A percentile compares a stretch with the other conserved stretches of the same genome.
phyloP scores from a whole-genome alignment of 257 asterid species.

The Hygrophila difformis region DNA sequence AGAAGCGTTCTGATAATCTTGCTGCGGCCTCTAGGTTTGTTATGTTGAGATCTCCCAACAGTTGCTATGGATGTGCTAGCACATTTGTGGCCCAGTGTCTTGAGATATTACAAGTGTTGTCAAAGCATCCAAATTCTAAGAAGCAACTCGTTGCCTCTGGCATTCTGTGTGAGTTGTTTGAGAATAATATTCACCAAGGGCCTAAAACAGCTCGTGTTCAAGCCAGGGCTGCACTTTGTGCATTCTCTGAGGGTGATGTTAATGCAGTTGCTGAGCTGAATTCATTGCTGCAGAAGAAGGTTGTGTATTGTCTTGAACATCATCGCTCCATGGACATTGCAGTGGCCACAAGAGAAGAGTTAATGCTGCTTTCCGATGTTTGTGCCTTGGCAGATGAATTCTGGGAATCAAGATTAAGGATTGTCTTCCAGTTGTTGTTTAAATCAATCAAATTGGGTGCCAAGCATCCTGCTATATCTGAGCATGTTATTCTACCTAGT shows the following conservation, averaged over 20 bases:
- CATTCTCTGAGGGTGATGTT: conserved; percentile 91
- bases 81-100: conserved; percentile 92
- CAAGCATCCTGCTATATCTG: conserved; percentile 97
- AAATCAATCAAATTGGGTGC: conserved; percentile 93
- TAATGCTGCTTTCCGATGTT: conserved; percentile 85
- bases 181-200: conserved; percentile 97
- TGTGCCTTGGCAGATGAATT: conserved; percentile 93
- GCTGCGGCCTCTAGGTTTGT: conserved; percentile 82
- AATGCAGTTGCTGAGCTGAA: conserved; percentile 88
- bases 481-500: conserved; percentile 93
- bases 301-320: conserved; percentile 91
- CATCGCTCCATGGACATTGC: conserved; percentile 98
- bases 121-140: conserved; percentile 73
- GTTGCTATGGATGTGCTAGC: conserved; percentile 98
- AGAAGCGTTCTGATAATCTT: conserved; percentile 69
- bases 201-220: conserved; percentile 96
- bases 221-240: conserved; percentile 97
- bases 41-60: conserved; percentile 79
- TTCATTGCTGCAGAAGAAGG: conserved; percentile 81
- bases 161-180: conserved; percentile 87
- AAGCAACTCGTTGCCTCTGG: conserved; percentile 95
- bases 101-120: conserved; percentile 83
- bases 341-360: conserved; percentile 86
- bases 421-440: conserved; percentile 87
- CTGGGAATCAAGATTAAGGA: conserved; percentile 94